These are phyloP conservation scores for Leccinum subrobustum DNA, from an alignment of 1,284 basidiomycete species.

Conservation along the genomic window DNA sequence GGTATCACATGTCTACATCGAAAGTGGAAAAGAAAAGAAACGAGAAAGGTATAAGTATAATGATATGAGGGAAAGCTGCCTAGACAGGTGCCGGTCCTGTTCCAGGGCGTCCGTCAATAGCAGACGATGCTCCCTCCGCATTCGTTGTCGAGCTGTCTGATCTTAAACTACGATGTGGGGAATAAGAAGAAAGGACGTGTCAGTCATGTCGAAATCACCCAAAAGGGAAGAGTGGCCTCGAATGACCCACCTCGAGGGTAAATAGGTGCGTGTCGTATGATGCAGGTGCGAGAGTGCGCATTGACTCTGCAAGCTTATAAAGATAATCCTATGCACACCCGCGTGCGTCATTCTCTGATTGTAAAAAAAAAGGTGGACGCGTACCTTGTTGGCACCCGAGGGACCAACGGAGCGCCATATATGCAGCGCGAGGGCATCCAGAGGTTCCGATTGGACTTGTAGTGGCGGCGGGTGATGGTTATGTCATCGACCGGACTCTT, in stretches of 20 bases:
- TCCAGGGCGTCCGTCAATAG: conserved; percentile 3
- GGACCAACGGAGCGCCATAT: conserved; percentile 77
- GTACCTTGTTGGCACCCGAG: conserved; percentile 78
- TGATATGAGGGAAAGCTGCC: not conserved
- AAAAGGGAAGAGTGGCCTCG: not conserved
- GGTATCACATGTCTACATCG: not conserved
- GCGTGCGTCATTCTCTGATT: not conserved
- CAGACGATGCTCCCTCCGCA: conserved; percentile 11
- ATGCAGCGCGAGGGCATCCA: conserved; percentile 60
- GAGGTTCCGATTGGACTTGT: conserved; percentile 72
- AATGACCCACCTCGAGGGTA: conserved; percentile 58
- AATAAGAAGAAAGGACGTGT: not conserved
- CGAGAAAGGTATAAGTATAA: not conserved
- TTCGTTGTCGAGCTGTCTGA: conserved; percentile 18
- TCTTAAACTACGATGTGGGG: conserved; percentile 7
- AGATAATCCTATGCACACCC: conserved; percentile 65
- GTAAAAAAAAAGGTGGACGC: not conserved
- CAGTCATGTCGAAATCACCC: not conserved
- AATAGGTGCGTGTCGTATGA: conserved; percentile 76
- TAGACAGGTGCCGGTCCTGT: not conserved
- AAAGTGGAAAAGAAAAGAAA: not conserved
- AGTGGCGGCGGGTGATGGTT: not conserved
- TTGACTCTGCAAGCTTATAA: conserved; percentile 66
- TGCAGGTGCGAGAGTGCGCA: conserved; percentile 66
- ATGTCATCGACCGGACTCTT: not conserved